Evolutionary conservation across 1,139 yeast genomes (phyloP).

Genomic region (Pichia sp.): DNA sequence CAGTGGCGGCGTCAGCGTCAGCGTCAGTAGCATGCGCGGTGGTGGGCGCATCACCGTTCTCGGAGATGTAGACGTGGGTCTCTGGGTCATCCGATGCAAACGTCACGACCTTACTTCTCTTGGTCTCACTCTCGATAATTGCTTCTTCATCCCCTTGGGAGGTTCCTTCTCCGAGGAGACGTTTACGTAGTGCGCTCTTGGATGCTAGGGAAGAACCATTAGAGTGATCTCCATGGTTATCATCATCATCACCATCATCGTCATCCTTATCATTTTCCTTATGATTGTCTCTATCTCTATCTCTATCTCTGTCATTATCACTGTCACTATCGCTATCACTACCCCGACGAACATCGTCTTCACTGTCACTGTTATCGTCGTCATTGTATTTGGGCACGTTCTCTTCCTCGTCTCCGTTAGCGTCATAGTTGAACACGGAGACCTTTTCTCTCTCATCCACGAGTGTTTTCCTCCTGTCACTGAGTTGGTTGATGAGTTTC

Average conservation of each 20-base stretch:
- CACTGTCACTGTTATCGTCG: constrained; percentile 28
- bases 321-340: constrained; percentile 28
- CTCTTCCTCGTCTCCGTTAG: constrained; percentile 29
- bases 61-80: too few species aligned
- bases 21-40: too few species aligned
- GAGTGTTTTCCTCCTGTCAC: constrained; percentile 12
- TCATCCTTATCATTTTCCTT: constrained; percentile 1
- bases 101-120: too few species aligned
- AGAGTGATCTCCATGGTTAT: too few species aligned
- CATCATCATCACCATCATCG: constrained; percentile 2
- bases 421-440: constrained; percentile 19
- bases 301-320: constrained; percentile 5
- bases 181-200: constrained; percentile 3
- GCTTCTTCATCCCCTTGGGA: too few species aligned
- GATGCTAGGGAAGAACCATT: too few species aligned
- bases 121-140: too few species aligned
- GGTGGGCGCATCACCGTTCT: too few species aligned
- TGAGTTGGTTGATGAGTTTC: constrained; percentile 15
- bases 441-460: neutral
- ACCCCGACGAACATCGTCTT: constrained; percentile 21
- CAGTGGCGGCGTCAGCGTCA: too few species aligned
- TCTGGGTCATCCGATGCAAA: too few species aligned
- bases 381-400: constrained; percentile 27
- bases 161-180: constrained; percentile 5
- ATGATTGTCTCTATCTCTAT: constrained; percentile 4